Evolutionary conservation across 108 stramenopile genomes (phyloP).

Genomic region (Asterionellopsis glacialis): DNA sequence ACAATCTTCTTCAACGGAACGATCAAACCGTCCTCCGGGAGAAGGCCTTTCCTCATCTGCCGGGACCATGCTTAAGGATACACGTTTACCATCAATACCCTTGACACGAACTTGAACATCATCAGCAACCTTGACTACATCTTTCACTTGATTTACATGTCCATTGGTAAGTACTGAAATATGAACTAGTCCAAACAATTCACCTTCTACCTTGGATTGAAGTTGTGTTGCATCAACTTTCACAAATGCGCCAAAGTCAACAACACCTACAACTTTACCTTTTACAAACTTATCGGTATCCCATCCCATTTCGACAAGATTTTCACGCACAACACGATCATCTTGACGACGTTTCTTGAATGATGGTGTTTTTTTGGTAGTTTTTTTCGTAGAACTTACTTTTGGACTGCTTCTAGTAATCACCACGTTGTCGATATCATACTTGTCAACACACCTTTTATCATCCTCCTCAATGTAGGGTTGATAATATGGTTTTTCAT

Average conservation of each 20-base stretch:
- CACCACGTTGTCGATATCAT: too few species aligned
- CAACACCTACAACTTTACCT: slow-evolving; percentile 81
- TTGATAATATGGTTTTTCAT: too few species aligned
- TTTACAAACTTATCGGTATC: slow-evolving; percentile 72
- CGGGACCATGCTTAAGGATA: slow-evolving; percentile 80
- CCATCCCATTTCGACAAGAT: slow-evolving; percentile 72
- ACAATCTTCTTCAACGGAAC: slow-evolving; percentile 13
- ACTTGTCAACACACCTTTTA: too few species aligned
- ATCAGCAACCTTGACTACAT: slow-evolving; percentile 62
- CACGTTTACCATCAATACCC: slow-evolving; percentile 55
- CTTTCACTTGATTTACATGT: slow-evolving; percentile 47
- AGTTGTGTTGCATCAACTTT: slow-evolving; percentile 73
- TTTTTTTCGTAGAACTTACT: slow-evolving; percentile 33
- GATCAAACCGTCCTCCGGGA: slow-evolving; percentile 2
- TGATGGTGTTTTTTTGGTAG: slow-evolving; percentile 44
- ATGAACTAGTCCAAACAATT: slow-evolving; percentile 83
- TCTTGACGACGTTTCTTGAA: slow-evolving; percentile 54
- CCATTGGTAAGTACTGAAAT: slow-evolving; percentile 75
- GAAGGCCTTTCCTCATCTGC: slow-evolving; percentile 60
- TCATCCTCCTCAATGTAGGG: too few species aligned
- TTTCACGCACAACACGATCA: slow-evolving; percentile 51
- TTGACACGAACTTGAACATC: slow-evolving; percentile 79
- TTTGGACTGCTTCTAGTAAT: slow-evolving; percentile 63
- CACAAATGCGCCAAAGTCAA: slow-evolving; percentile 92
- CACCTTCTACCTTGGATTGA: slow-evolving; percentile 62